Evolutionary conservation across 208 protist species (phyloP).

Genomic region (Leishmania tarentolae): DNA sequence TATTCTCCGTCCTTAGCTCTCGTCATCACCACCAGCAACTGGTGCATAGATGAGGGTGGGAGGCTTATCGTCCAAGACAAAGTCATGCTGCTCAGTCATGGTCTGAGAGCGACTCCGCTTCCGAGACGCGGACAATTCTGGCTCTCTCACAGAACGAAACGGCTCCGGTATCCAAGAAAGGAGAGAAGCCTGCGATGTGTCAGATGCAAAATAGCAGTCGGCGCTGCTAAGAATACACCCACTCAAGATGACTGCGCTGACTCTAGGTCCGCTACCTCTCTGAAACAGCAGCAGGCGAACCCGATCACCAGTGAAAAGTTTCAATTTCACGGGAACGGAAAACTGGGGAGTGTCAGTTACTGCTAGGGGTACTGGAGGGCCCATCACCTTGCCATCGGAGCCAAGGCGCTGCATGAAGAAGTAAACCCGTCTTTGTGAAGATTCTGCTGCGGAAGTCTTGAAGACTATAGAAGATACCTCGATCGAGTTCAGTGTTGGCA

Average conservation of each 20-base stretch:
- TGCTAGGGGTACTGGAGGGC: constrained; percentile 17
- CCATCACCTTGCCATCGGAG: not conserved
- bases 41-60: constrained; percentile 56
- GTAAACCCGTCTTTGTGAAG: constrained; percentile 8
- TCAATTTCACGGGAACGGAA: constrained; percentile 6
- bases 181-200: not conserved
- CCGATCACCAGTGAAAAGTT: constrained; percentile 11
- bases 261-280: not conserved
- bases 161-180: constrained; percentile 20
- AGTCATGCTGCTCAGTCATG: not conserved
- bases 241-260: constrained; percentile 17
- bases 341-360: constrained; percentile 14
- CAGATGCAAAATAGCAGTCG: constrained; percentile 5
- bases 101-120: constrained; percentile 24
- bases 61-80: constrained; percentile 23
- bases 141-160: constrained; percentile 4
- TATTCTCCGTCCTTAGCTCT: constrained; percentile 38
- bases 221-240: constrained; percentile 14
- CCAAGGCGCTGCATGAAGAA: constrained; percentile 22
- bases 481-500: constrained; percentile 13
- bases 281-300: constrained; percentile 21
- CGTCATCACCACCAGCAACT: constrained; percentile 62
- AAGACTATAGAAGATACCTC: constrained; percentile 20
- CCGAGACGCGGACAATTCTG: not conserved
- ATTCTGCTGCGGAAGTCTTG: not conserved